phyloP scores from a whole-genome alignment of 2,329 filamentous ascomycete genomes.

The Rhynchosporium agropyri region DNA sequence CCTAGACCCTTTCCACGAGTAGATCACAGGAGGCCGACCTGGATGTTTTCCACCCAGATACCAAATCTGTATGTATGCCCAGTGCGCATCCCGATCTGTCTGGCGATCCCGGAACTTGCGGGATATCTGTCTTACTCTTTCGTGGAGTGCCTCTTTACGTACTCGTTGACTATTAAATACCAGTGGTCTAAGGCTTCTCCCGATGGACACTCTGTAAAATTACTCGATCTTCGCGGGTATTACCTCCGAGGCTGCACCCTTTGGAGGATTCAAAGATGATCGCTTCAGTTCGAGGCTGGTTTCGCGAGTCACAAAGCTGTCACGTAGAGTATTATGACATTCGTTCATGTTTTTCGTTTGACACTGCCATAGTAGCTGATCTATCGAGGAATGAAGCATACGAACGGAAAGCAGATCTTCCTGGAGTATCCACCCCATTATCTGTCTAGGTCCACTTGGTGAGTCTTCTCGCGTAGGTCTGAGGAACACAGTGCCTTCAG shows the following conservation, averaged over 20 bases:
- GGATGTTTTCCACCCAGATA: constrained; percentile 19
- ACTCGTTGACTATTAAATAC: constrained; percentile 16
- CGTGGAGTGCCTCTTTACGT: constrained; percentile 1
- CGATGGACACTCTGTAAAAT: background rate
- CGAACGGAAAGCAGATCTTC: constrained; percentile 16
- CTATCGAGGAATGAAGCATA: background rate
- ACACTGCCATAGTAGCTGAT: constrained; percentile 16
- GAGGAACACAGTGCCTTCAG: background rate
- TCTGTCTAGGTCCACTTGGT: background rate
- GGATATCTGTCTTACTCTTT: constrained; percentile 16
- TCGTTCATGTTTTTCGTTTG: background rate
- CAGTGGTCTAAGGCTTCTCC: constrained; percentile 11
- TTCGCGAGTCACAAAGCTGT: background rate
- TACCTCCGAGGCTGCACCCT: background rate
- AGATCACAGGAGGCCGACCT: constrained; percentile 8
- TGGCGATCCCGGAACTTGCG: constrained; percentile 20
- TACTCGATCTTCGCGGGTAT: no score
- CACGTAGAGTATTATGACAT: background rate
- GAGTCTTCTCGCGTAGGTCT: background rate
- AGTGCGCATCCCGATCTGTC: constrained; percentile 9
- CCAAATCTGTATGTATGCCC: constrained; percentile 16
- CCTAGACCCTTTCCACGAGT: background rate
- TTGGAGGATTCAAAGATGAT: background rate
- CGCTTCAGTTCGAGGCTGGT: background rate
- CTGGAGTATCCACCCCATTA: constrained; percentile 17